phyloP scores from a whole-genome alignment of 2,329 filamentous ascomycete genomes.

The Phialophora expanda region DNA sequence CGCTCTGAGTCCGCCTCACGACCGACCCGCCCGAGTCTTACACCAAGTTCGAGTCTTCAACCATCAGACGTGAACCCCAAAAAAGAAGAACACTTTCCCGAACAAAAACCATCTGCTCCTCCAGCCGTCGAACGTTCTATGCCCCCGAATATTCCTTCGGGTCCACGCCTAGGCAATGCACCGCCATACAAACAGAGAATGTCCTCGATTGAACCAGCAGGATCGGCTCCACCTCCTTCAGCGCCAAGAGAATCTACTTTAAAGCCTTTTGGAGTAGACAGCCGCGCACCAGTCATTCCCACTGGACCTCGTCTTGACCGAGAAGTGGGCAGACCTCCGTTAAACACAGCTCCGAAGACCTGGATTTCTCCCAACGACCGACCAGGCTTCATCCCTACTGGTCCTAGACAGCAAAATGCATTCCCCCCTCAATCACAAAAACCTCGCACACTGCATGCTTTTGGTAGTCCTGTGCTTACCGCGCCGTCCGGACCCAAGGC shows the following conservation, averaged over 20 bases:
- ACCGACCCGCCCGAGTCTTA: slow-evolving; percentile 26
- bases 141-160: slow-evolving; percentile 38
- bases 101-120: slow-evolving; percentile 24
- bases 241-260: slow-evolving; percentile 20
- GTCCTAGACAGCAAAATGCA: slow-evolving; percentile 28
- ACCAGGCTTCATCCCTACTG: slow-evolving; percentile 27
- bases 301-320: slow-evolving; percentile 37
- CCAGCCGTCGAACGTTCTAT: slow-evolving; percentile 29
- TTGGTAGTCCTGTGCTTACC: slow-evolving; percentile 16
- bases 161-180: slow-evolving; percentile 31
- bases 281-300: slow-evolving; percentile 28
- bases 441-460: slow-evolving; percentile 12
- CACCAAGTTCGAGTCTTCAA: slow-evolving; percentile 14
- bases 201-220: slow-evolving; percentile 31
- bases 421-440: slow-evolving; percentile 29
- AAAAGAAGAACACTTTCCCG: slow-evolving; percentile 29
- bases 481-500: slow-evolving; percentile 31
- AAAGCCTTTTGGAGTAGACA: slow-evolving; percentile 28
- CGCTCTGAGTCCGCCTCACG: slow-evolving; percentile 28
- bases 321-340: slow-evolving; percentile 27
- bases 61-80: slow-evolving; percentile 26
- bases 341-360: slow-evolving; percentile 26
- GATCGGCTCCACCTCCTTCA: slow-evolving; percentile 25
- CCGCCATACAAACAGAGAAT: slow-evolving; percentile 34
- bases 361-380: slow-evolving; percentile 37